phyloP scores from a whole-genome alignment of 352 stramenopile species.

The Blastocystis sp. region DNA sequence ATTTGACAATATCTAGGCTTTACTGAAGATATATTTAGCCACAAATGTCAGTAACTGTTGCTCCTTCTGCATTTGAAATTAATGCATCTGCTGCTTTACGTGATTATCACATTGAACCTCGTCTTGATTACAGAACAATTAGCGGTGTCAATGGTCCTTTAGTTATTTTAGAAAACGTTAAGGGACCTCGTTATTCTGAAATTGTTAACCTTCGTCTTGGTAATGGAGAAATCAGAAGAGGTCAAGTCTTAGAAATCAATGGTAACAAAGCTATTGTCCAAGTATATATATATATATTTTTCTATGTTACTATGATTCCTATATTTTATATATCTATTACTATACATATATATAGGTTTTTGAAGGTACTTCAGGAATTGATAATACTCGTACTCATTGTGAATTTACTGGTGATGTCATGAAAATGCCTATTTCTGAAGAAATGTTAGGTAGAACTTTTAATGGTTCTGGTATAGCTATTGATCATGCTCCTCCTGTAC shows the following conservation, averaged over 20 bases:
- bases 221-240: slow-evolving; percentile 73
- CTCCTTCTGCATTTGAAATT: slow-evolving; percentile 35
- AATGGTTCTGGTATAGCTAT: slow-evolving; percentile 93
- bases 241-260: slow-evolving; percentile 77
- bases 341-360: slow-evolving; percentile 94
- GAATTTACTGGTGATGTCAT: slow-evolving; percentile 95
- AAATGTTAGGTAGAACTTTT: slow-evolving; percentile 89
- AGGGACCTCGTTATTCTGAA: slow-evolving; percentile 87
- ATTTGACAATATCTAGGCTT: too few relatives aligned
- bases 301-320: background rate
- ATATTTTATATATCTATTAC: slow-evolving; percentile 42
- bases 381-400: slow-evolving; percentile 88
- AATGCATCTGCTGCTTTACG: slow-evolving; percentile 46
- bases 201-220: slow-evolving; percentile 93
- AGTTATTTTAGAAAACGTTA: slow-evolving; percentile 97
- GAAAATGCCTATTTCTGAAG: slow-evolving; percentile 90
- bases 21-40: too few relatives aligned
- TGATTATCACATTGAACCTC: slow-evolving; percentile 48
- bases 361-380: slow-evolving; percentile 89
- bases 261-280: slow-evolving; percentile 77
- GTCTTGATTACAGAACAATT: slow-evolving; percentile 78
- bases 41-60: too few relatives aligned
- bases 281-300: background rate
- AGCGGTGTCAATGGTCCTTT: slow-evolving; percentile 88
- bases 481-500: slow-evolving; percentile 78